phyloP scores from a whole-genome alignment of 257 asterid species.

The Rauvolfia tetraphylla region DNA sequence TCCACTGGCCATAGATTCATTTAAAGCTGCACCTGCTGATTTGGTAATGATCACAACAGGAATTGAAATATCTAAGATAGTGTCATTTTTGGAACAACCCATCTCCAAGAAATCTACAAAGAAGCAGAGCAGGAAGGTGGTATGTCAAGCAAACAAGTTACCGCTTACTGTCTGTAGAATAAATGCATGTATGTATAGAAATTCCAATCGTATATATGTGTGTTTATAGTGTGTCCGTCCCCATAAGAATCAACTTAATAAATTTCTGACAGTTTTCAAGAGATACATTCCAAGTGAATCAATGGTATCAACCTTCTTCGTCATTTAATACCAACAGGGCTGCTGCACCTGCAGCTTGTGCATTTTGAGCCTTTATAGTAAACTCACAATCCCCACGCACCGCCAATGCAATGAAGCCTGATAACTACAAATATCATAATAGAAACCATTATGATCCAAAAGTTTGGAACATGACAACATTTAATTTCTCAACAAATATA shows the following conservation, averaged over 20 bases:
- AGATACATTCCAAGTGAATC: slow-evolving; percentile 23
- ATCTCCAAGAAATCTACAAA: slow-evolving; percentile 34
- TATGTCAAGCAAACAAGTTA: slow-evolving; percentile 15
- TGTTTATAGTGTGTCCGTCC: background rate
- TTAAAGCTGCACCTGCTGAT: slow-evolving; percentile 70
- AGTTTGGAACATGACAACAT: background rate
- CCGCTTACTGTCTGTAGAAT: background rate
- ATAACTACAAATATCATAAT: slow-evolving; percentile 45
- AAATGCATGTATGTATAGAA: background rate
- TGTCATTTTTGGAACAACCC: slow-evolving; percentile 65
- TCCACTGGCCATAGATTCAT: slow-evolving; percentile 50
- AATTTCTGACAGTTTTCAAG: background rate
- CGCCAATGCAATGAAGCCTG: slow-evolving; percentile 67
- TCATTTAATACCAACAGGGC: slow-evolving; percentile 74
- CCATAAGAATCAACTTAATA: background rate
- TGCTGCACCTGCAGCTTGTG: slow-evolving; percentile 79
- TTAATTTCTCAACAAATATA: slow-evolving; percentile 1
- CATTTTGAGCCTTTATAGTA: slow-evolving; percentile 67
- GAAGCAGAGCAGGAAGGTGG: slow-evolving; percentile 29
- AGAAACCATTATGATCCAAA: slow-evolving; percentile 14
- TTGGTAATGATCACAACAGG: slow-evolving; percentile 76
- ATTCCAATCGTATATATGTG: background rate
- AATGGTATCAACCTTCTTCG: slow-evolving; percentile 60
- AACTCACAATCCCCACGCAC: slow-evolving; percentile 88
- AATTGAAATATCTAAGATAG: slow-evolving; percentile 51